Evolutionary conservation across 805 yeast genomes (phyloP).

Genomic region (Hyphopichia homilentoma): DNA sequence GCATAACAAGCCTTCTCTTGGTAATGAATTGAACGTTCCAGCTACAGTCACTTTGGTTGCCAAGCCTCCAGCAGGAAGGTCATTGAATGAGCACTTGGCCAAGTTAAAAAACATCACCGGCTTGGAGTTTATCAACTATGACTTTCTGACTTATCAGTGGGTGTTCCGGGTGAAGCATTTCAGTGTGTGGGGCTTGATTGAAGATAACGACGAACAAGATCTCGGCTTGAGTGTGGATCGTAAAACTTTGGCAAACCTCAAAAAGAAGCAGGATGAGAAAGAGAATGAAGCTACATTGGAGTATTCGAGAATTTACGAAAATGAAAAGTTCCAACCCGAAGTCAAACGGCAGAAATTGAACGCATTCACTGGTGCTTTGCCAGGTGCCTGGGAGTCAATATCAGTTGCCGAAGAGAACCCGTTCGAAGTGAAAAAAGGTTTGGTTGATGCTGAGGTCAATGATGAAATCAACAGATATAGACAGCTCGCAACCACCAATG

Average conservation of each 20-base stretch:
- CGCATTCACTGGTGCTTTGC: constrained; percentile 26
- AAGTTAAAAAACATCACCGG: constrained; percentile 54
- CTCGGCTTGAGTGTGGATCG: constrained; percentile 7
- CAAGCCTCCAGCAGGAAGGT: constrained; percentile 47
- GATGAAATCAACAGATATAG: constrained; percentile 19
- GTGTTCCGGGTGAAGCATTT: constrained; percentile 85
- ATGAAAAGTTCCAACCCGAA: constrained; percentile 26
- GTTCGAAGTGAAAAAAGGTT: constrained; percentile 23
- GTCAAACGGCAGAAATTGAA: constrained; percentile 31
- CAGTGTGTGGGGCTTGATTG: constrained; percentile 88
- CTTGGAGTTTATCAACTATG: constrained; percentile 77
- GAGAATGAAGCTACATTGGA: constrained; percentile 42
- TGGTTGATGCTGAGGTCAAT: constrained; percentile 29
- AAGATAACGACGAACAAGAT: constrained; percentile 48
- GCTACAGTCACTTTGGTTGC: constrained; percentile 68
- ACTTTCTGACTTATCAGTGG: constrained; percentile 72
- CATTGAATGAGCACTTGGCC: constrained; percentile 45
- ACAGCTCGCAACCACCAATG: constrained; percentile 17
- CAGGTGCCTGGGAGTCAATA: constrained; percentile 34
- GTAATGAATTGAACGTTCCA: constrained; percentile 71
- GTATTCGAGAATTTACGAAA: constrained; percentile 27
- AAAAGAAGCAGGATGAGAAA: constrained; percentile 28
- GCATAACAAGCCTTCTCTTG: constrained; percentile 53
- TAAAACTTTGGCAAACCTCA: constrained; percentile 32
- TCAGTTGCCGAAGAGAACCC: constrained; percentile 14